These are phyloP conservation scores for Sporisorium exsertum DNA, from an alignment of 1,284 basidiomycete species.

Conservation along the genomic window DNA sequence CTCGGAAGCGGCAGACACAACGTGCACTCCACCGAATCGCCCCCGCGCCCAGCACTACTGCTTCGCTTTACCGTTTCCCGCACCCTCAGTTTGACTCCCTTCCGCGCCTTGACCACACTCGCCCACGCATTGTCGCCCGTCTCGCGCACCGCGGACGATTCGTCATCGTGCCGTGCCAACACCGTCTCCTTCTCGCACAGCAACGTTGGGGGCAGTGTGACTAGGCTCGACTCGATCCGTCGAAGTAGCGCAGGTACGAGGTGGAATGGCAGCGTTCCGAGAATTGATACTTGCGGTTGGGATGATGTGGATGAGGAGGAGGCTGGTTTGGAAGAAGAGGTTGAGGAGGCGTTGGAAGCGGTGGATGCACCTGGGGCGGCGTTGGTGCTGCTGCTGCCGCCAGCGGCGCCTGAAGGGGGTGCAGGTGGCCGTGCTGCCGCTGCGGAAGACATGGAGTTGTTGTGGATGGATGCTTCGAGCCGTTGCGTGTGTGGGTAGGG, in stretches of 20 bases:
- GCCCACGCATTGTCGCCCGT: slow-evolving; percentile 54
- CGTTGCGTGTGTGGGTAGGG: neutral
- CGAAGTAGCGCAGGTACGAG: slow-evolving; percentile 22
- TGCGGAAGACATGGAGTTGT: slow-evolving; percentile 10
- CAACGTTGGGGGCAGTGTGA: slow-evolving; percentile 12
- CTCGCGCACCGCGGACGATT: slow-evolving; percentile 33
- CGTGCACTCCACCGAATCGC: slow-evolving; percentile 18
- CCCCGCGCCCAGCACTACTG: neutral
- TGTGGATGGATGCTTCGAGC: neutral
- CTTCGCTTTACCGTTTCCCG: slow-evolving; percentile 10
- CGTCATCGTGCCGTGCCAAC: slow-evolving; percentile 40
- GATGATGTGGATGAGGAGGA: slow-evolving; percentile 10
- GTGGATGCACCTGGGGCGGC: slow-evolving; percentile 7
- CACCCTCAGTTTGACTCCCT: slow-evolving; percentile 33
- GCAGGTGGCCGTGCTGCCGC: neutral
- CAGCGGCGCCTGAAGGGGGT: neutral
- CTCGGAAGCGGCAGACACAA: slow-evolving; percentile 31
- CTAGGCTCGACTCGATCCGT: slow-evolving; percentile 24
- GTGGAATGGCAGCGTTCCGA: slow-evolving; percentile 34
- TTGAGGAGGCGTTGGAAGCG: slow-evolving; percentile 11
- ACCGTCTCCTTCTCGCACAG: slow-evolving; percentile 43
- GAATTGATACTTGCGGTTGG: slow-evolving; percentile 41
- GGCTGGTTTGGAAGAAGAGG: slow-evolving; percentile 12
- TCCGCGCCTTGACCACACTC: slow-evolving; percentile 36
- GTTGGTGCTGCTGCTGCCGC: neutral